phyloP scores from a whole-genome alignment of 2,329 filamentous ascomycete genomes.

The Aphanoascus verrucosus region DNA sequence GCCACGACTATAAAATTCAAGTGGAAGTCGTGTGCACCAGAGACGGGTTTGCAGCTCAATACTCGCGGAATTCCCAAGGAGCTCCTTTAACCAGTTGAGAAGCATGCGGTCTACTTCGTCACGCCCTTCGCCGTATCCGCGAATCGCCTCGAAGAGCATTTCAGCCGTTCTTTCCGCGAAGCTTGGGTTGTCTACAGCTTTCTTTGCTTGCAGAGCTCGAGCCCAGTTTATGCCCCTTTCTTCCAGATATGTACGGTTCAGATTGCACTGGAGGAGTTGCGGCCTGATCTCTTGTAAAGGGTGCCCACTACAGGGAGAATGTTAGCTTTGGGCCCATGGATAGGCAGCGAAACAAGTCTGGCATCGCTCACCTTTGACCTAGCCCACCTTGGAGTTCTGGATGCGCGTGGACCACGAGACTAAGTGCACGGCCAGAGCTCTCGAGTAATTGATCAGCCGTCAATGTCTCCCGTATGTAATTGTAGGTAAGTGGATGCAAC shows the following conservation, averaged over 20 bases:
- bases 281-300: neutral
- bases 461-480: conserved; percentile 4
- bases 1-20: conserved; percentile 5
- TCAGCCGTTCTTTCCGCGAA: conserved; percentile 2
- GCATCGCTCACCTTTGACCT: neutral
- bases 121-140: conserved; percentile 6
- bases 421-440: conserved; percentile 4
- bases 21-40: conserved; percentile 6
- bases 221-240: neutral
- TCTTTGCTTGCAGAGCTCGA: neutral
- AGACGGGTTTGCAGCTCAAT: conserved; percentile 5
- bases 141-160: conserved; percentile 6
- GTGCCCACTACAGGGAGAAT: neutral
- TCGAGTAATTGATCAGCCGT: neutral
- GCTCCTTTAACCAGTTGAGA: conserved; percentile 1
- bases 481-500: conserved; percentile 8
- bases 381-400: conserved; percentile 2
- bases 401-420: conserved; percentile 7
- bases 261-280: conserved; percentile 4
- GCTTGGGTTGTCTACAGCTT: neutral
- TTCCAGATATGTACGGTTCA: neutral
- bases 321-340: neutral
- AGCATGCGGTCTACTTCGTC: conserved; percentile 4
- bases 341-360: neutral
- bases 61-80: neutral